A percentile compares a stretch with the other conserved stretches of the same genome.
Conservation (phyloP, 371 early-diverging fungal species). For the Circinella minor region DNA sequence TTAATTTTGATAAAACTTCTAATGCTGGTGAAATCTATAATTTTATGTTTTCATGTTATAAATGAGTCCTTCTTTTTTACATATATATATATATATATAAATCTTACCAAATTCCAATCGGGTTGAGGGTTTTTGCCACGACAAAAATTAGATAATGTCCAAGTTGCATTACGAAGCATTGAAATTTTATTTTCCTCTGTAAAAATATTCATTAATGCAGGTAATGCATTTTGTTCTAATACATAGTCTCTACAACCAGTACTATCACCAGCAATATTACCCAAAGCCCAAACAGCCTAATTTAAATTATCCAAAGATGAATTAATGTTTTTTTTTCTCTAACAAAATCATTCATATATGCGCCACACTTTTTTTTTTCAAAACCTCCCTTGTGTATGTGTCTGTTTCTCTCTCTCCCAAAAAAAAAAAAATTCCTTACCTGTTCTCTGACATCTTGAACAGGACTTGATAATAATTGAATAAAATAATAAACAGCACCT, state of each 20-base stretch:
- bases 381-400: not conserved
- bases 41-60: no score
- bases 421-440: constrained; percentile 38
- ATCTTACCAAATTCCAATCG: constrained; percentile 77
- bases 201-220: constrained; percentile 84
- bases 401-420: no score
- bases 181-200: constrained; percentile 86
- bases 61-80: not conserved
- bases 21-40: constrained; percentile 84
- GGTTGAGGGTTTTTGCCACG: constrained; percentile 99
- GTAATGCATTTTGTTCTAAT: constrained; percentile 84
- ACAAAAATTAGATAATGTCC: constrained; percentile 99
- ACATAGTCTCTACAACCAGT: constrained; percentile 95
- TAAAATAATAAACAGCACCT: constrained; percentile 93
- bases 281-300: constrained; percentile 99
- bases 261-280: constrained; percentile 99
- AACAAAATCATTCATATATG: not conserved
- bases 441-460: constrained; percentile 96
- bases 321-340: no score
- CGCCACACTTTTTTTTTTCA: not conserved
- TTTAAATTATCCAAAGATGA: not conserved
- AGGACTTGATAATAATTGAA: constrained; percentile 85
- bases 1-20: constrained; percentile 84
- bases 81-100: no score
- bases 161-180: constrained; percentile 97